Evolutionary conservation across 169 alveolate species (phyloP).

Genomic region (Plasmodium falciparum): DNA sequence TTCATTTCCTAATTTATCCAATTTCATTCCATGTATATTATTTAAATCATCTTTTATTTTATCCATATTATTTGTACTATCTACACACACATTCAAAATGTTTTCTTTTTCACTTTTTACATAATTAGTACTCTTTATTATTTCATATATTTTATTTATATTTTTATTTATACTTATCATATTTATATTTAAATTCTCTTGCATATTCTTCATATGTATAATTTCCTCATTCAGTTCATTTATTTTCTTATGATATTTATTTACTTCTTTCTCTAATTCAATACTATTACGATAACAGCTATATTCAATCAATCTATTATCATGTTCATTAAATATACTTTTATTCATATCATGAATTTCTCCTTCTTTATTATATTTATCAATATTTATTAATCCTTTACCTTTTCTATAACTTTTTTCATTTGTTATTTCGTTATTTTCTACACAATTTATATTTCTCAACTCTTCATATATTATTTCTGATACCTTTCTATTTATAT

Average conservation of each 20-base stretch:
- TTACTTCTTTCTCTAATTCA: slow-evolving; percentile 4
- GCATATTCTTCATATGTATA: slow-evolving; percentile 8
- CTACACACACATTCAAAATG: too few species aligned
- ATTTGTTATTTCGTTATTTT: not conserved
- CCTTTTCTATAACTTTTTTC: not conserved
- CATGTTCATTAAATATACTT: not conserved
- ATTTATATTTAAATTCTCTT: slow-evolving; percentile 24
- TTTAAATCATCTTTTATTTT: too few species aligned
- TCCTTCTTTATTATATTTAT: not conserved
- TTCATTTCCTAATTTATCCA: slow-evolving; percentile 34
- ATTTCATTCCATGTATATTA: slow-evolving; percentile 1
- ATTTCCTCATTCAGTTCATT: slow-evolving; percentile 60
- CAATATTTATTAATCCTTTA: not conserved
- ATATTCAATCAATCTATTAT: not conserved
- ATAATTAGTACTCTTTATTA: not conserved
- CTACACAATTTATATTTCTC: not conserved
- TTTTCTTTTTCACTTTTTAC: not conserved
- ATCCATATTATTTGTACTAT: not conserved
- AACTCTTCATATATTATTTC: slow-evolving; percentile 28
- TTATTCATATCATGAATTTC: not conserved
- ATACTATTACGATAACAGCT: not conserved
- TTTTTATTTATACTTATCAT: slow-evolving; percentile 22
- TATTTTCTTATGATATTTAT: slow-evolving; percentile 24
- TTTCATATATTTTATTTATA: slow-evolving; percentile 24
- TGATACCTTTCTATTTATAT: slow-evolving; percentile 7